Base-by-base conservation (phyloP, 768 basidiomycete genomes). In the Saitozyma podzolica region DNA sequence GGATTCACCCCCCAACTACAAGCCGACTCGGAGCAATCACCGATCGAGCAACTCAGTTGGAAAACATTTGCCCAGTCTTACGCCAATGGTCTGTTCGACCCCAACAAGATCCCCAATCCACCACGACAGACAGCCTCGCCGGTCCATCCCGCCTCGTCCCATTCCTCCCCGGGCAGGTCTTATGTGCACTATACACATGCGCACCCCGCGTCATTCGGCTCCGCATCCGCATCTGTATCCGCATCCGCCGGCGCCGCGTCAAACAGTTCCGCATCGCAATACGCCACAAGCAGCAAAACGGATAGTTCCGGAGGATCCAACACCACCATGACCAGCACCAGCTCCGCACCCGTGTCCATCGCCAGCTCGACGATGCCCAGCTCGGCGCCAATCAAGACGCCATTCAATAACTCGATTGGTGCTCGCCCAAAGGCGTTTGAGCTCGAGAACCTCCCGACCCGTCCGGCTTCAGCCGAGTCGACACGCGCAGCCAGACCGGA, bases 31-130 rank as follows among this genome's bases (percentile, higher is more conserved):
- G n/a, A 17, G 13, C 45, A 47, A 2, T 11, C 45, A 47, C 45
- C 45, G n/a, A 47, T 13, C n/a, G n/a, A 13, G 45, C 45, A 51
- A 29, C 43, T 70, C 45, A 67, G 58, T 40, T 77, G 75, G 77
- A 59, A 54, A 17, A 70, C 72, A 2, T 77, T 78, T 51, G 59
- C 68, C 19, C 58, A 69, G 49, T 67, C 75, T 3, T 78, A 78
- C 54, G 64, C 69, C 0, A 55, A 67, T 56, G 77, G 77, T 29
- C 67, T 73, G 1, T 78, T 76, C 57, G 77, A 78, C 59, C 73
- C 76, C 4, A 75, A 70, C 61, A 64, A 66, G 49, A 72, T 73
- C 37, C 75, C 75, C 8, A 64, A 67, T 17, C 66, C 69, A 1
- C 76, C 75, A 8, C n/a, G 49, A 49, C 39, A 63, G 2, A 39